Conservation (phyloP, 345 rosid genomes). For the Ricinus communis region DNA sequence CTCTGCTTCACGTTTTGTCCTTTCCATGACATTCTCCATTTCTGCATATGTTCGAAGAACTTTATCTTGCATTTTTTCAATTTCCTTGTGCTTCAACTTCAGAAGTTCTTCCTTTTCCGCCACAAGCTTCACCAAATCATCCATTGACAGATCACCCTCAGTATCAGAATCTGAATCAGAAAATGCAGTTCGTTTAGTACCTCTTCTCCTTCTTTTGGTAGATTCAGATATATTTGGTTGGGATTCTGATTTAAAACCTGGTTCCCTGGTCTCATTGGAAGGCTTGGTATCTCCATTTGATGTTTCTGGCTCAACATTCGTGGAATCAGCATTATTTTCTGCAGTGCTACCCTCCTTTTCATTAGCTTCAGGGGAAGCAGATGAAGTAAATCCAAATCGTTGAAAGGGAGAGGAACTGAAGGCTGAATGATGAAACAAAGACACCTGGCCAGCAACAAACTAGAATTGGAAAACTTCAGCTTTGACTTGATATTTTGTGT, state of each 20-base stretch:
- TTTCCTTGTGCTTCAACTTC: conserved; percentile 57
- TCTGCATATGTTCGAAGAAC: conserved; percentile 75
- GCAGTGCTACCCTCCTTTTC: conserved; percentile 43
- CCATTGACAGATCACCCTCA: conserved; percentile 60
- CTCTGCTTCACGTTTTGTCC: conserved; percentile 87
- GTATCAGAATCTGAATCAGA: conserved; percentile 66
- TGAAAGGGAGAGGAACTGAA: conserved; percentile 35
- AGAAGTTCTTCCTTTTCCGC: conserved; percentile 74
- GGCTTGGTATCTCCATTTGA: conserved; percentile 31
- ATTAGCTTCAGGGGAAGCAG: conserved; percentile 57
- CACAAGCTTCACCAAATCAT: conserved; percentile 73
- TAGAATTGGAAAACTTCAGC: conserved; percentile 13
- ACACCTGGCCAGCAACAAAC: conserved; percentile 47
- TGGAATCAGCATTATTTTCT: conserved; percentile 16
- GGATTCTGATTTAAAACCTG: conserved; percentile 42
- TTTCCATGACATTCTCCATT: conserved; percentile 82
- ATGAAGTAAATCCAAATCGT: conserved; percentile 58
- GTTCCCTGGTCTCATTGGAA: conserved; percentile 25
- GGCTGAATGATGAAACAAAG: conserved; percentile 41
- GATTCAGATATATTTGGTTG: conserved; percentile 28
- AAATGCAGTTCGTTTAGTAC: conserved; percentile 46
- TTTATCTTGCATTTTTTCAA: conserved; percentile 71
- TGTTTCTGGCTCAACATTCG: conserved; percentile 27
- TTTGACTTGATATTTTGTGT: neutral
- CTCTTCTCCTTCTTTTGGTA: conserved; percentile 38